Conservation (phyloP, 2,329 filamentous ascomycete genomes). For the Nemania diffusa region DNA sequence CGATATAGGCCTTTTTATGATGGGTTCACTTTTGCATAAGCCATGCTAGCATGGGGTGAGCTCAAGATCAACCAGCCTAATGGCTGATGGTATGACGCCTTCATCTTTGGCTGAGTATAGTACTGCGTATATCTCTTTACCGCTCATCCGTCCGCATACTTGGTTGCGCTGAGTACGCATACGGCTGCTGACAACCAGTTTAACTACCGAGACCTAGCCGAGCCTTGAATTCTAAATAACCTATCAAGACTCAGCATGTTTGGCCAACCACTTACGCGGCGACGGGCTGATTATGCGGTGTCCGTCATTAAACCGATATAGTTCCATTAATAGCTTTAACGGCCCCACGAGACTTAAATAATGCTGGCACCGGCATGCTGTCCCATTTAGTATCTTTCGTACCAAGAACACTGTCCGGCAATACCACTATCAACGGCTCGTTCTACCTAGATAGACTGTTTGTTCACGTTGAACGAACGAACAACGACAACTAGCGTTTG, state of each 20-base stretch:
- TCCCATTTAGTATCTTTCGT: not conserved
- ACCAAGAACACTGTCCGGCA: not conserved
- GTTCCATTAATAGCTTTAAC: not conserved
- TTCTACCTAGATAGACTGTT: not conserved
- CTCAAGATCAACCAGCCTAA: conserved; percentile 4
- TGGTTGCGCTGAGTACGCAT: conserved; percentile 14
- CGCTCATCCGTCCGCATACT: not conserved
- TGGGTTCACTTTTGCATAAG: conserved; percentile 14
- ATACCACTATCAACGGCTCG: not conserved
- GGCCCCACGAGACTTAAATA: not conserved
- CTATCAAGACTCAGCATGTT: conserved; percentile 3
- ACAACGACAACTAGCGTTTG: not conserved
- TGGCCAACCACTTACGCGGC: conserved; percentile 13
- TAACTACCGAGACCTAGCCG: conserved; percentile 26
- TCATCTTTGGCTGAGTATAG: too few relatives aligned
- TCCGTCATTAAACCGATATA: conserved; percentile 1
- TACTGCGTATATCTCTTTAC: conserved; percentile 7
- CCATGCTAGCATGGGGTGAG: conserved; percentile 5
- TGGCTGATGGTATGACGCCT: conserved; percentile 9
- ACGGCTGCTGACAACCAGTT: not conserved
- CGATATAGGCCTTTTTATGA: conserved; percentile 9
- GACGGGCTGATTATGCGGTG: conserved; percentile 9
- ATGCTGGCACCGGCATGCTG: not conserved
- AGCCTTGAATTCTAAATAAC: conserved; percentile 3
- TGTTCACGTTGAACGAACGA: conserved; percentile 2